Base-by-base conservation (phyloP, 148 eudicot genomes). In the Persicaria maculosa region DNA sequence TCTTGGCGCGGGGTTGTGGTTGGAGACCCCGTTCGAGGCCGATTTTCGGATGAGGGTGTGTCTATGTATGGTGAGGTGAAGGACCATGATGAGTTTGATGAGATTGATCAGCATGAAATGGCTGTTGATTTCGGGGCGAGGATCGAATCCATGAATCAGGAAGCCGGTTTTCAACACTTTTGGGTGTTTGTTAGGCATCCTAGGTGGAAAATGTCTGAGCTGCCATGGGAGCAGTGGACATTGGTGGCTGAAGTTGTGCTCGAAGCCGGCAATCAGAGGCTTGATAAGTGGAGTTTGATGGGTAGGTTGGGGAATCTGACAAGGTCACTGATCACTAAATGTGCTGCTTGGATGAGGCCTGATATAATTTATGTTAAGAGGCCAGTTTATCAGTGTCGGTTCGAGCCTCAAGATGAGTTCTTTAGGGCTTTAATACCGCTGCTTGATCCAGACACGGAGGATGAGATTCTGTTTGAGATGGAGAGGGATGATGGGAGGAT, bases 341-440 rank as follows among this genome's bases (percentile, higher is more conserved):
- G 98, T 72, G 98, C 98, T 19, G 98, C 98, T 17, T 94, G 97
- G 98, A 85, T 90, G 93, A 88, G 98, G 68, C 98, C 98, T 0
- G 98, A 94, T 84, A 86, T 91, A 20, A 80, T 94, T 40, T 94
- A 94, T 76, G 98, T 94, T 5, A 90, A 88, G 84, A 83, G 88
- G 79, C 97, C 98, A 0, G 96, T 94, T 9, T 94, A 82, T 81
- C 98, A 91, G 78, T 90, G 97, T 74, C 81, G 98, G 69, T 91
- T 94, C 50, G 98, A 94, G 86, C 93, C 93, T 77, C 98, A 94
- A 70, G 97, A 72, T 50, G 85, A 88, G 12, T 94, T 94, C 75
- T 94, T 94, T 40, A 71, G 46, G 73, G 81, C 89, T 0, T 61
- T 94, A 82, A 50, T 80, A 17, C 97, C 97, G 4, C 78, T 88